Percentiles rank a stretch among this genome's conserved stretches.
Evolutionary conservation across 2,329 filamentous ascomycete species (phyloP).

Genomic region (Claviceps citrina): DNA sequence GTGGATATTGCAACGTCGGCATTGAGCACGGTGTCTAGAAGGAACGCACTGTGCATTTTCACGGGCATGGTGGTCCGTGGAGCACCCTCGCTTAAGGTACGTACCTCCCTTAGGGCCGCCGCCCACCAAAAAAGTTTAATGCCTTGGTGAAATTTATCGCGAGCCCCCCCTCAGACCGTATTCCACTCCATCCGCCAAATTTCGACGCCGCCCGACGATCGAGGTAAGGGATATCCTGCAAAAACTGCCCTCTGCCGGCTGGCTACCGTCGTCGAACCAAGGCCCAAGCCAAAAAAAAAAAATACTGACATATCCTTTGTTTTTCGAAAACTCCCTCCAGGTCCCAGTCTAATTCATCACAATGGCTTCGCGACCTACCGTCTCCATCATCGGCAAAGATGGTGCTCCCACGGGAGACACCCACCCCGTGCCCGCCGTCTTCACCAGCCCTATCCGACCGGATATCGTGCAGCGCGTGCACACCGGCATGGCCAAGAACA

Average conservation of each 20-base stretch:
- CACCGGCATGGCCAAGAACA: constrained; percentile 99
- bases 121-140: constrained; percentile 21
- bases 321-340: constrained; percentile 3
- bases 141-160: constrained; percentile 22
- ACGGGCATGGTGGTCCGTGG: neutral
- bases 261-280: neutral
- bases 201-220: constrained; percentile 26
- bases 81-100: constrained; percentile 15
- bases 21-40: too few relatives aligned
- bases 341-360: constrained; percentile 26
- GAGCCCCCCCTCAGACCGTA: constrained; percentile 11
- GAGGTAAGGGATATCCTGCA: constrained; percentile 19
- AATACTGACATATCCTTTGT: neutral
- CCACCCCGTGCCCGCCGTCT: constrained; percentile 88
- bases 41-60: neutral
- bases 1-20: too few relatives aligned
- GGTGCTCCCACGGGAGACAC: constrained; percentile 80
- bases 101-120: constrained; percentile 24
- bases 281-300: neutral
- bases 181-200: constrained; percentile 19
- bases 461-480: constrained; percentile 99
- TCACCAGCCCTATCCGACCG: constrained; percentile 91
- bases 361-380: constrained; percentile 95
- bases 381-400: constrained; percentile 93
- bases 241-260: neutral